Base-by-base conservation (phyloP, 768 basidiomycete genomes). In the Cystofilobasidium ferigula region DNA sequence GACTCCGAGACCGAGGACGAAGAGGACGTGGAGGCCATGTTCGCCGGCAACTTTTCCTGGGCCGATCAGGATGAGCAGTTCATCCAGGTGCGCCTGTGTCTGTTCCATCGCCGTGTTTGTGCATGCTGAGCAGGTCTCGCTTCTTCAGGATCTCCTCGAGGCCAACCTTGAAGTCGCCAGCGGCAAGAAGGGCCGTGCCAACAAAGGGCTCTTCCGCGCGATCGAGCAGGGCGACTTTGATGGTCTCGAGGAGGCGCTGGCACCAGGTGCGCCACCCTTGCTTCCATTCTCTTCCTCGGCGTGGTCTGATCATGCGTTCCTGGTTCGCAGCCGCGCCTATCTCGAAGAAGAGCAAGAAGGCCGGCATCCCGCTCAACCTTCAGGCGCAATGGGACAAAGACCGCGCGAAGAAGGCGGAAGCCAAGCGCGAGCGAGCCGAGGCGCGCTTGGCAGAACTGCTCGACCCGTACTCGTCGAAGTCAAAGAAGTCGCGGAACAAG, bases 361-460 rank as follows among this genome's bases (percentile, higher is more conserved):
- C 45, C 61, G 73, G 79, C 64, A 81, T 76, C 48, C 82, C 87
- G 0, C 71, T 77, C 1, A 80, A 84, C 8, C 79, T 95, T 10
- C 80, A 78, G 61, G 81, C 77, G 0, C 85, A 84, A 66, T 95
- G 90, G 90, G 82, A 83, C 53, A 81, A 81, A 56, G 93, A 97
- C 72, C 88, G 90, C 1, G 77, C 79, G 60, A 86, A 85, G 78
- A 98, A 95, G 73, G 89, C 89, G 0, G 84, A 85, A 64, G 74
- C 78, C 72, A 94, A 89, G 73, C 80, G 78, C 2, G 78, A 81
- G 20, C 84, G 89, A 0, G 81, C 78, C 1, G 75, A 81, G 3
- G 83, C 81, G 20, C 82, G 82, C 14, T 76, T 85, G 2, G 78
- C 81, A 22, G 77, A 77, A 0, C 83, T 83, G 16, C 79, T 84